Conservation (phyloP, 345 rosid genomes). For the Alliaria petiolata region DNA sequence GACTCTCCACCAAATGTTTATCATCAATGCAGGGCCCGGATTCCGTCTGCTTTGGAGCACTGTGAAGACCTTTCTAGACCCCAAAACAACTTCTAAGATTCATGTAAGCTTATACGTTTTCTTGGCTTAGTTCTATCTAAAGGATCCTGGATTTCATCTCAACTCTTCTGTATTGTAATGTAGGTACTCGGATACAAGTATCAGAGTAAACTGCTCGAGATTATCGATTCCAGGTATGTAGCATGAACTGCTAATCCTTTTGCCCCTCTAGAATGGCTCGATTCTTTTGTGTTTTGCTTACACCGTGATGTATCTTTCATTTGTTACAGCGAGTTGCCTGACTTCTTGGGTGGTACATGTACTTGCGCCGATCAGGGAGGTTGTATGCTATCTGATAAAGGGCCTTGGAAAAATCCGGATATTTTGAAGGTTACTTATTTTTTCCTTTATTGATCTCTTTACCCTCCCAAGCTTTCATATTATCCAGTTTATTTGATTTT, state of each 20-base stretch:
- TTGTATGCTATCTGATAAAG: slow-evolving; percentile 91
- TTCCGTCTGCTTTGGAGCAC: slow-evolving; percentile 92
- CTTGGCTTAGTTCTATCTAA: background rate
- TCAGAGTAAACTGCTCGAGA: slow-evolving; percentile 88
- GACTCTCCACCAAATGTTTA: slow-evolving; percentile 98
- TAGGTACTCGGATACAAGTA: slow-evolving; percentile 95
- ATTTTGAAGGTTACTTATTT: slow-evolving; percentile 51
- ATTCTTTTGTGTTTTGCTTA: slow-evolving; percentile 12
- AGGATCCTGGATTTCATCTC: background rate
- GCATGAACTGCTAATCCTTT: background rate
- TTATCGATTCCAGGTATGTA: slow-evolving; percentile 69
- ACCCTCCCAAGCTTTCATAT: background rate
- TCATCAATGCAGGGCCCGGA: slow-evolving; percentile 93
- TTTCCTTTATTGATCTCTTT: background rate
- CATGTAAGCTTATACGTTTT: slow-evolving; percentile 48
- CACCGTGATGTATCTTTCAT: slow-evolving; percentile 16
- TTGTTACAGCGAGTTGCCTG: slow-evolving; percentile 70
- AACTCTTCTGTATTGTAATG: slow-evolving; percentile 9
- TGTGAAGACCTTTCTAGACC: slow-evolving; percentile 84
- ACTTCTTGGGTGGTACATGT: slow-evolving; percentile 83
- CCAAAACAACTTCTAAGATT: slow-evolving; percentile 95
- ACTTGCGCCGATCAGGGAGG: slow-evolving; percentile 84
- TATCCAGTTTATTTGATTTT: background rate
- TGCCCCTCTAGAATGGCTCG: background rate
- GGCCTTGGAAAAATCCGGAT: slow-evolving; percentile 88